Percentiles rank a stretch among this genome's conserved stretches.
These are phyloP conservation scores for Acidomyces sp. DNA, from an alignment of 495 filamentous ascomycete species.

Conservation along the genomic window DNA sequence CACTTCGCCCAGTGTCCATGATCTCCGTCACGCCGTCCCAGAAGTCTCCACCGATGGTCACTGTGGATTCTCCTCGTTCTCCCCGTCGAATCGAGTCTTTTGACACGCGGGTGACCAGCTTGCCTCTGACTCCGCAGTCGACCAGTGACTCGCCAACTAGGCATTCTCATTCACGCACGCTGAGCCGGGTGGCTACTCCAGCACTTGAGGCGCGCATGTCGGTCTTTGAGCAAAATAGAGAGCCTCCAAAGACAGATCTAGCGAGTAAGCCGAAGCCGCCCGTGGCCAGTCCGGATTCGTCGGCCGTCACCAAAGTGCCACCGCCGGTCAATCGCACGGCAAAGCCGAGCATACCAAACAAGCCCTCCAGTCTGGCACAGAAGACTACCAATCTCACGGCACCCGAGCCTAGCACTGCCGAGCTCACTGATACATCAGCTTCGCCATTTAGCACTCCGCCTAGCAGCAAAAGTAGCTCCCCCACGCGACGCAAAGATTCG, in stretches of 20 bases:
- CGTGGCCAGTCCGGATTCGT: neutral
- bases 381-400: conserved; percentile 23
- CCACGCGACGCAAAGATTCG: conserved; percentile 31
- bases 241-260: conserved; percentile 8
- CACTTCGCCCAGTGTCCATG: conserved; percentile 34
- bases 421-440: conserved; percentile 38
- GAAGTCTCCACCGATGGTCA: conserved; percentile 53
- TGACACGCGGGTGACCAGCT: neutral
- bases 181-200: conserved; percentile 39
- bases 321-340: conserved; percentile 67
- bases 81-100: conserved; percentile 39
- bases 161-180: conserved; percentile 26
- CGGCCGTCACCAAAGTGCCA: conserved; percentile 35
- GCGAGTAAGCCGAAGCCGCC: conserved; percentile 7
- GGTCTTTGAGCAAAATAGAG: conserved; percentile 18
- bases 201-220: conserved; percentile 29
- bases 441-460: conserved; percentile 91
- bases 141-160: conserved; percentile 21
- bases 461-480: conserved; percentile 51
- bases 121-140: neutral
- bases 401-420: conserved; percentile 26
- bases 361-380: conserved; percentile 28
- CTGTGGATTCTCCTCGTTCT: conserved; percentile 61
- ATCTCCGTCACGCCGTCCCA: conserved; percentile 40
- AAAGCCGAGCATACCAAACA: conserved; percentile 60